These are phyloP conservation scores for Heliosperma pusillum DNA, from an alignment of 148 eudicot genomes.

Conservation along the genomic window DNA sequence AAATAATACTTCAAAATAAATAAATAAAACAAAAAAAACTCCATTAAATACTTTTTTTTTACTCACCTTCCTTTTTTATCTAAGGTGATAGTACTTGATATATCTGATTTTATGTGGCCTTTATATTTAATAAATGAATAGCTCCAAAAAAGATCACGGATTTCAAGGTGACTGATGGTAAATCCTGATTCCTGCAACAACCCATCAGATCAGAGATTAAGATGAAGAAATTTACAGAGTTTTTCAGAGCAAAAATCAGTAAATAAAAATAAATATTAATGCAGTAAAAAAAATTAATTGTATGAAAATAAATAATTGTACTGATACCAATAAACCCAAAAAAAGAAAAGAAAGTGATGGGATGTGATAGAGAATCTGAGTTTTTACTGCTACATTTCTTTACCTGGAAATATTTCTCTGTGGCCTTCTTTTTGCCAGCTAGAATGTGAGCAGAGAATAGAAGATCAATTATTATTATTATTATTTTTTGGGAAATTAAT, in stretches of 20 bases:
- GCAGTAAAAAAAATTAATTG: constrained; percentile 7
- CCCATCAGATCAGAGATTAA: constrained; percentile 26
- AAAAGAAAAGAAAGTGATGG: constrained; percentile 38
- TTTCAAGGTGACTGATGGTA: constrained; percentile 31
- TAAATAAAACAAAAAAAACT: not conserved
- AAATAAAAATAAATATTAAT: not conserved
- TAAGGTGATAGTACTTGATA: constrained; percentile 9
- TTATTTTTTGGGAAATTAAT: not conserved
- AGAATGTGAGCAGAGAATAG: constrained; percentile 9
- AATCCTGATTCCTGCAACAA: constrained; percentile 36
- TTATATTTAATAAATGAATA: constrained; percentile 28
- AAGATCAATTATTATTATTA: not conserved
- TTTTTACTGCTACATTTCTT: constrained; percentile 15
- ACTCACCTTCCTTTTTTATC: not conserved
- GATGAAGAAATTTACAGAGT: constrained; percentile 13
- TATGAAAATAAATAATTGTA: not conserved
- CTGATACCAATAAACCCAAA: constrained; percentile 12
- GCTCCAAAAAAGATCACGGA: constrained; percentile 44
- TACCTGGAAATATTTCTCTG: constrained; percentile 17
- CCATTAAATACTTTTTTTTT: not conserved
- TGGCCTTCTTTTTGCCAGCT: constrained; percentile 14
- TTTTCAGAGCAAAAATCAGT: constrained; percentile 16
- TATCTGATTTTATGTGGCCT: constrained; percentile 25
- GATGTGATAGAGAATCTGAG: constrained; percentile 27
- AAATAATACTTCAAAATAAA: not conserved